phyloP scores from a whole-genome alignment of 2,329 filamentous ascomycete species.

The Botrytis cinerea region DNA sequence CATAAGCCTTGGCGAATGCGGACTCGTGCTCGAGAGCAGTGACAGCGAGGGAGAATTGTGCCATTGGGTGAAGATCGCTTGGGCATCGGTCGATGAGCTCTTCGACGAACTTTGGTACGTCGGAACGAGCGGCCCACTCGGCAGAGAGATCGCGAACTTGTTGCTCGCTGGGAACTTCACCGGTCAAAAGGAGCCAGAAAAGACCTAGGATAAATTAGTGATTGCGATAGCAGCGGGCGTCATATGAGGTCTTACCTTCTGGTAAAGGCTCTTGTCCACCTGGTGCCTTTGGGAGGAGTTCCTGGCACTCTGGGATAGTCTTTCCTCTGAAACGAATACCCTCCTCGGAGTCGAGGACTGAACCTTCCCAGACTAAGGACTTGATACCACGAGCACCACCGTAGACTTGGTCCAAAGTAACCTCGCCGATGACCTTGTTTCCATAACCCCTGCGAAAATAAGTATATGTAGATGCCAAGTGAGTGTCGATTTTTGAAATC shows the following conservation, averaged over 20 bases:
- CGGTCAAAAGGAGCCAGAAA: constrained; percentile 99
- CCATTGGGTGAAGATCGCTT: constrained; percentile 98
- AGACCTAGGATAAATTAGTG: constrained; percentile 60
- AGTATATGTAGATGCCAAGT: constrained; percentile 30
- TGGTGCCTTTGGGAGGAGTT: constrained; percentile 94
- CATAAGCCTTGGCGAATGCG: constrained; percentile 96
- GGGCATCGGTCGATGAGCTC: constrained; percentile 99
- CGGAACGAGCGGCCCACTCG: constrained; percentile 97
- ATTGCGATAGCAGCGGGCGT: neutral
- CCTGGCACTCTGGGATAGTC: constrained; percentile 98
- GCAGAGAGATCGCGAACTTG: constrained; percentile 98
- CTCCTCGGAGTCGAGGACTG: constrained; percentile 96
- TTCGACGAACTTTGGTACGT: constrained; percentile 96
- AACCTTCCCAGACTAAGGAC: constrained; percentile 97
- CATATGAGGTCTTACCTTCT: constrained; percentile 61
- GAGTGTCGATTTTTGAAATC: neutral
- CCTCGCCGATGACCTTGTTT: constrained; percentile 93
- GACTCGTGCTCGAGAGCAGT: constrained; percentile 98
- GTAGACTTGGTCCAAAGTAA: constrained; percentile 99
- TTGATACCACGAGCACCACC: constrained; percentile 99
- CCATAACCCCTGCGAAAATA: constrained; percentile 73
- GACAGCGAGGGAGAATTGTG: constrained; percentile 97
- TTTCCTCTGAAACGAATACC: constrained; percentile 99
- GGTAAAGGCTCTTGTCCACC: constrained; percentile 96
- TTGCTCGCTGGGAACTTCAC: constrained; percentile 95